Base-by-base conservation (phyloP, 2,329 filamentous ascomycete species). In the Xylaria sp. region DNA sequence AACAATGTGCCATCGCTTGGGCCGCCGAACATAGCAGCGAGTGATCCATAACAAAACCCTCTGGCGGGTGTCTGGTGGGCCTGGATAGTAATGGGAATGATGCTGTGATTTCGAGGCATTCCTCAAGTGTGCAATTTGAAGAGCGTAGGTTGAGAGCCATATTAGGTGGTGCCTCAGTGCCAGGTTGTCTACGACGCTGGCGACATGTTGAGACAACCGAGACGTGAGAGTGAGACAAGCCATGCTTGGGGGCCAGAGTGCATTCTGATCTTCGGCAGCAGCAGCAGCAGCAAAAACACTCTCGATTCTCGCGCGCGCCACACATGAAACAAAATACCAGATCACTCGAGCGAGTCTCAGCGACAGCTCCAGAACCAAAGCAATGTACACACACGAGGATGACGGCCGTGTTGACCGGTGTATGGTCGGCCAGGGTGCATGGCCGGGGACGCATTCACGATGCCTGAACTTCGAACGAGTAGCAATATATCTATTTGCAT, bases 51-150 rank as follows among this genome's bases (percentile, higher is more conserved):
- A 72, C 70, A 72, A 68, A 62, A 36, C 51, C 41, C 28, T 25
- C 61, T 61, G 48, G 60, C n/a, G 28, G 55, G 33, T 61, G 31
- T 39, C 8, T 23, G 20, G 20, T 51, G 48, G 54, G 41, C 49
- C 48, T 46, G 39, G 28, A 52, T 46, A 18, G 39, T 25, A 62
- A 23, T 18, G 74, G 75, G 74, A 78, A 78, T 78, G 76, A 60
- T 49, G 55, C 61, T 51, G 71, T 66, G 67, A 78, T 78, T 77
- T 57, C 66, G 23, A 71, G 71, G 70, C 77, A 78, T 78, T 78
- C 77, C 76, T 75, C 55, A n/a, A 13, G n/a, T 41, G 4, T n/a
- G n/a, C 5, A 48, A 2, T 36, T 20, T 18, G 18, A 39, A 59
- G 28, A 48, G 31, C 33, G 55, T 61, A 18, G 36, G 15, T 28